A percentile compares a stretch with the other conserved stretches of the same genome.
Evolutionary conservation across 2,329 filamentous ascomycete genomes (phyloP).

Genomic region (Bisporella sp.): DNA sequence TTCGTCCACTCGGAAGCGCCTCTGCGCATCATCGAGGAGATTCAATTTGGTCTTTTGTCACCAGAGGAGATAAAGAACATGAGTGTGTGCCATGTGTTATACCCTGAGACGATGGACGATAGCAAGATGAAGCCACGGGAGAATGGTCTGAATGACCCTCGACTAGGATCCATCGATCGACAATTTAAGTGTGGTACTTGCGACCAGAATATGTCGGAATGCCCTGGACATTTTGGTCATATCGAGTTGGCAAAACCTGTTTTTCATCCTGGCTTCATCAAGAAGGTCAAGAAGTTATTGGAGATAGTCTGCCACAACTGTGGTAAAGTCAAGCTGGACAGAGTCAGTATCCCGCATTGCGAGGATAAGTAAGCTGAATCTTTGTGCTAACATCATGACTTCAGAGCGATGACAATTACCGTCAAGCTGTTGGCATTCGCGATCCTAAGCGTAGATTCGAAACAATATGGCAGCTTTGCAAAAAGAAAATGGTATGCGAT

Average conservation of each 20-base stretch:
- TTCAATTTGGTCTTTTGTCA: conserved; percentile 96
- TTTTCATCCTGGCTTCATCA: conserved; percentile 92
- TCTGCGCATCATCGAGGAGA: conserved; percentile 96
- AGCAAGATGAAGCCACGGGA: conserved; percentile 84
- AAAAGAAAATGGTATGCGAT: conserved; percentile 79
- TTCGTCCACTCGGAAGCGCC: conserved; percentile 91
- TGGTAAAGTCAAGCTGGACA: conserved; percentile 94
- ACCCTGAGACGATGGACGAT: conserved; percentile 99
- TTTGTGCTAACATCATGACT: conserved; percentile 53
- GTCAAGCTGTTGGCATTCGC: conserved; percentile 72
- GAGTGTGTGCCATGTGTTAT: conserved; percentile 93
- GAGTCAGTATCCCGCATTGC: conserved; percentile 74
- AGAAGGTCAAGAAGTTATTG: conserved; percentile 98
- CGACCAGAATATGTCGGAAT: conserved; percentile 90
- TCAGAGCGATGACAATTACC: conserved; percentile 79
- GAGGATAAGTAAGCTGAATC: conserved; percentile 42
- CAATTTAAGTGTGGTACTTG: conserved; percentile 95
- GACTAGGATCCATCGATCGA: conserved; percentile 92
- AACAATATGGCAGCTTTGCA: conserved; percentile 85
- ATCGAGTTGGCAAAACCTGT: conserved; percentile 96
- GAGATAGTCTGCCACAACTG: conserved; percentile 99
- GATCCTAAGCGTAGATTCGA: conserved; percentile 95
- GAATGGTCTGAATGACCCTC: conserved; percentile 88
- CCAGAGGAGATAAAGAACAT: conserved; percentile 99
- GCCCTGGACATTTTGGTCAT: conserved; percentile 96